Conservation (phyloP, 768 basidiomycete species). For the Mycena filopes region DNA sequence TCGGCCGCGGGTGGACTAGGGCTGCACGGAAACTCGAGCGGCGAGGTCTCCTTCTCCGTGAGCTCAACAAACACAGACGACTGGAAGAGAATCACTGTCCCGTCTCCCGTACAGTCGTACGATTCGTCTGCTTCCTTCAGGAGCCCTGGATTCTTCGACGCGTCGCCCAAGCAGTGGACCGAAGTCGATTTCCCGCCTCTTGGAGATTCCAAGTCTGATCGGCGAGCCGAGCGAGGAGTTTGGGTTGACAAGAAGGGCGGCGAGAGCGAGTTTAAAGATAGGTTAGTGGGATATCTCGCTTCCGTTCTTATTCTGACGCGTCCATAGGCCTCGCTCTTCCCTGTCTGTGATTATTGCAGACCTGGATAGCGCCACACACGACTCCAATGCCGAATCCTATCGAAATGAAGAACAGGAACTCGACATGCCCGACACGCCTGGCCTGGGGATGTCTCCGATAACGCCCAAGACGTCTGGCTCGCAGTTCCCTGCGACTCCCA, state of each 20-base stretch:
- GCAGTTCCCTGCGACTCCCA: constrained; percentile 61
- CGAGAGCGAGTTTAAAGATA: constrained; percentile 29
- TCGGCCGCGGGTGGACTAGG: constrained; percentile 1
- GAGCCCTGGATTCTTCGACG: constrained; percentile 16
- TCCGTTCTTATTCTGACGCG: constrained; percentile 13
- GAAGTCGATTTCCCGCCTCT: constrained; percentile 52
- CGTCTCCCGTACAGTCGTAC: constrained; percentile 14
- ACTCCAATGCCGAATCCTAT: constrained; percentile 17
- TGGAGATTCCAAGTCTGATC: constrained; percentile 39
- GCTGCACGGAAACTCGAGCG: not conserved
- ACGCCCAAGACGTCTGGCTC: constrained; percentile 63
- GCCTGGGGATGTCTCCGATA: constrained; percentile 58
- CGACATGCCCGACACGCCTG: constrained; percentile 55
- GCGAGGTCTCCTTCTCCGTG: constrained; percentile 23
- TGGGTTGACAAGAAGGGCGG: constrained; percentile 39
- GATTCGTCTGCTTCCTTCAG: constrained; percentile 30
- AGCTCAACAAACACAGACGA: constrained; percentile 28
- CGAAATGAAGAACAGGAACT: constrained; percentile 46
- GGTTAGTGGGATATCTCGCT: constrained; percentile 18
- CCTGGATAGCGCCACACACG: constrained; percentile 11
- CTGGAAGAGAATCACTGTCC: constrained; percentile 28
- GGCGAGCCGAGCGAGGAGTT: constrained; percentile 38
- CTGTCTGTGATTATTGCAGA: constrained; percentile 27
- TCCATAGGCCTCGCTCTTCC: constrained; percentile 17
- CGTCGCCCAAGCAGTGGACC: constrained; percentile 38